phyloP scores from a whole-genome alignment of 305 asterid species.

The Withania somnifera region DNA sequence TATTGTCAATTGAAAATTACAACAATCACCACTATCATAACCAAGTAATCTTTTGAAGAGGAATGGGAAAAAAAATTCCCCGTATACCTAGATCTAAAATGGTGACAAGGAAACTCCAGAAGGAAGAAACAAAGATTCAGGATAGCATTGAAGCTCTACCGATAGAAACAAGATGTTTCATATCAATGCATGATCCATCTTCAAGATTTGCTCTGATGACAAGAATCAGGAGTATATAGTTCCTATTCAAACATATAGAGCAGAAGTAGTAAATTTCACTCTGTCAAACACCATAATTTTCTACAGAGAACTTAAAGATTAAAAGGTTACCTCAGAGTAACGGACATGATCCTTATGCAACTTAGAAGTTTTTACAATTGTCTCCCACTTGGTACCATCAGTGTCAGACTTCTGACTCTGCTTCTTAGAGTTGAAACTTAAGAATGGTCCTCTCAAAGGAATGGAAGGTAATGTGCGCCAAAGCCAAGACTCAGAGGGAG shows the following conservation, averaged over 20 bases:
- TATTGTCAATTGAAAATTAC: background rate
- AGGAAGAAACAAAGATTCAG: background rate
- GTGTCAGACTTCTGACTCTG: conserved; percentile 22
- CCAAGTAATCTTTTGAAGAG: background rate
- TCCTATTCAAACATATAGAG: conserved; percentile 33
- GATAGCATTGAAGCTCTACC: background rate
- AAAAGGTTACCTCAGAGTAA: conserved; percentile 48
- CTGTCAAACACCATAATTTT: background rate
- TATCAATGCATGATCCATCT: background rate
- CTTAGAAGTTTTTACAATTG: conserved; percentile 66
- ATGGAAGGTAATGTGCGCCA: conserved; percentile 80
- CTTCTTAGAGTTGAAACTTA: conserved; percentile 30
- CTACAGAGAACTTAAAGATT: background rate
- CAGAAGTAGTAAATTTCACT: background rate
- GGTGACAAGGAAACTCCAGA: background rate
- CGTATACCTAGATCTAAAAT: conserved; percentile 3
- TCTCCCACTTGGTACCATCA: conserved; percentile 64
- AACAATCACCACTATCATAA: background rate
- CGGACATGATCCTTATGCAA: conserved; percentile 42
- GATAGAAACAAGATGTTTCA: conserved; percentile 15
- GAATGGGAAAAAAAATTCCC: background rate
- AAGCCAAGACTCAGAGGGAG: conserved; percentile 97
- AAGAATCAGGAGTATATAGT: conserved; percentile 44
- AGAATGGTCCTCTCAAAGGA: conserved; percentile 44
- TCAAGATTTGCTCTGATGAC: conserved; percentile 36